Percentiles rank a stretch among this genome's conserved stretches.
phyloP scores from a whole-genome alignment of 768 basidiomycete genomes.

The Mrakia blollopis region DNA sequence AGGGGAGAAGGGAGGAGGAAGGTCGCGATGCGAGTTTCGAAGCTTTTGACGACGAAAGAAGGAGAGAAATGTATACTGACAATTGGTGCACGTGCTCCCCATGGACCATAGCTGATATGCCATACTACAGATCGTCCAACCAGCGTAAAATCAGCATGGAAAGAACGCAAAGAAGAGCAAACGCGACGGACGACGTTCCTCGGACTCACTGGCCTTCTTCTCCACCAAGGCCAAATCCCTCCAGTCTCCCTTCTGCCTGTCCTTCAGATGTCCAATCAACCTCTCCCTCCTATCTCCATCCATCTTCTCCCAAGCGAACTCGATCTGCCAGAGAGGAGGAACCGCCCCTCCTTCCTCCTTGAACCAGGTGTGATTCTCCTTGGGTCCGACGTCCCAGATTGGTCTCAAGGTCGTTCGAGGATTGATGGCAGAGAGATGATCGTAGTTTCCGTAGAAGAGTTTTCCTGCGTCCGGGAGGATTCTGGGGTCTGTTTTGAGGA shows the following conservation, averaged over 20 bases:
- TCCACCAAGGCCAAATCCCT: constrained; percentile 2
- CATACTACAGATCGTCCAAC: constrained; percentile 22
- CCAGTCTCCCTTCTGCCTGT: constrained; percentile 34
- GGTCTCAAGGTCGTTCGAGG: not conserved
- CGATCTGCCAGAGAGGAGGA: not conserved
- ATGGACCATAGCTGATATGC: not conserved
- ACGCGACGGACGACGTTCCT: too few relatives aligned
- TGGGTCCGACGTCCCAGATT: not conserved
- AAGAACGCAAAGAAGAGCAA: too few relatives aligned
- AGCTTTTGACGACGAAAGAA: not conserved
- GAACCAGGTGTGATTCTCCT: not conserved
- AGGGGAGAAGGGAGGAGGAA: not conserved
- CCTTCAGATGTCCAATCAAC: constrained; percentile 22
- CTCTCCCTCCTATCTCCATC: constrained; percentile 12
- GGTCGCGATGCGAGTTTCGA: not conserved
- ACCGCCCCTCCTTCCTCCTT: not conserved
- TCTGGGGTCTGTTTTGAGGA: not conserved
- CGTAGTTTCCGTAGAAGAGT: not conserved
- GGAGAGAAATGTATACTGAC: not conserved
- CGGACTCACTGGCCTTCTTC: constrained; percentile 4
- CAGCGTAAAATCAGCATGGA: constrained; percentile 14
- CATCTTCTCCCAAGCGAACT: constrained; percentile 24
- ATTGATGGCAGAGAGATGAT: not conserved
- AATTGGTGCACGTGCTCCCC: not conserved
- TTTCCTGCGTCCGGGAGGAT: not conserved